Conservation (phyloP, 1,139 yeast genomes). For the Candida sanyaensis region DNA sequence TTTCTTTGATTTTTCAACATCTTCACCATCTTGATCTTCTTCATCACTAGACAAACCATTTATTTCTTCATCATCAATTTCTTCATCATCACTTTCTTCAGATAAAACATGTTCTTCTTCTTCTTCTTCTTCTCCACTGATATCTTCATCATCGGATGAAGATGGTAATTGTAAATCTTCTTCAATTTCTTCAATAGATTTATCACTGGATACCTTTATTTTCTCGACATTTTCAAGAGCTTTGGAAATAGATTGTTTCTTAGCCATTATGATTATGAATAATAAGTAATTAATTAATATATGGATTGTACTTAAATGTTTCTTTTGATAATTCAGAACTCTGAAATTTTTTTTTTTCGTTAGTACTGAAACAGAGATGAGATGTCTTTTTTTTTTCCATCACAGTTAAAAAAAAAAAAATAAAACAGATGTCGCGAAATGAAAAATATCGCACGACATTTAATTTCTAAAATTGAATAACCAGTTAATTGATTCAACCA, state of each 20-base stretch:
- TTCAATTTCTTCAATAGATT: conserved; percentile 26
- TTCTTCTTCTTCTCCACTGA: conserved; percentile 23
- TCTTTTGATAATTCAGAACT: neutral
- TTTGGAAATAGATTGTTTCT: conserved; percentile 3
- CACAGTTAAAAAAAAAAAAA: too few relatives aligned
- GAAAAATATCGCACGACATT: too few relatives aligned
- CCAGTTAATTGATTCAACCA: too few relatives aligned
- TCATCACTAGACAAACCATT: conserved; percentile 25
- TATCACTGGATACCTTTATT: conserved; percentile 14
- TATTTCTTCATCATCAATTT: conserved; percentile 20
- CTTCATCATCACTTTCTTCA: conserved; percentile 19
- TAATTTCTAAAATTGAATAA: too few relatives aligned
- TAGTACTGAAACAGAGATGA: neutral
- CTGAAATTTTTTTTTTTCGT: neutral
- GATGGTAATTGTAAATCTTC: conserved; percentile 35
- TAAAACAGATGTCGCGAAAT: too few relatives aligned
- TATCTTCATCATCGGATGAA: conserved; percentile 29
- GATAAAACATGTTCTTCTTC: conserved; percentile 20
- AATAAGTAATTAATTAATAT: neutral
- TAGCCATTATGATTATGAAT: neutral
- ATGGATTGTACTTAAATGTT: neutral
- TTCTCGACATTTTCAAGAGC: conserved; percentile 1
- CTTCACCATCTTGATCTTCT: conserved; percentile 24
- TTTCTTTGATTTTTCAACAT: conserved; percentile 12
- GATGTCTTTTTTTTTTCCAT: neutral